phyloP scores from a whole-genome alignment of 306 rosid genomes.

The Hylodesmum podocarpum region DNA sequence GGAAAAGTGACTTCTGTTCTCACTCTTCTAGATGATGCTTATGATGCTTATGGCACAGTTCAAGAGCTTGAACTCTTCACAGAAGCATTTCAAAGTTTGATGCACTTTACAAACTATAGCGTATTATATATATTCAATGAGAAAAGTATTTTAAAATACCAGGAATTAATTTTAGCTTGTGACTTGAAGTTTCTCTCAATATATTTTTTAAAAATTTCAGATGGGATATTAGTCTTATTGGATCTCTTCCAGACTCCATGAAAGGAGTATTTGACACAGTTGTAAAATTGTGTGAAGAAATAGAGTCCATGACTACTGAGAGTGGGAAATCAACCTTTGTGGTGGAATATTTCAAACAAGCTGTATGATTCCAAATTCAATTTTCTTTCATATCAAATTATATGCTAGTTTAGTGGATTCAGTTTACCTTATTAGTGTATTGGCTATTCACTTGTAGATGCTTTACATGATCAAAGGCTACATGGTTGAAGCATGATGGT shows the following conservation, averaged over 20 bases:
- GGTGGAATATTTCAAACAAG: slow-evolving; percentile 4
- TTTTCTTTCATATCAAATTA: too few relatives aligned
- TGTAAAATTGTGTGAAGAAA: slow-evolving; percentile 13
- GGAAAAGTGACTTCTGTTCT: slow-evolving; percentile 21
- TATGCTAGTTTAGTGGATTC: too few relatives aligned
- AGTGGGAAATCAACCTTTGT: slow-evolving; percentile 9
- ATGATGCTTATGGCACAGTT: slow-evolving; percentile 44
- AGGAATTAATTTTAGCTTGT: too few relatives aligned
- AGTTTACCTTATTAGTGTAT: too few relatives aligned
- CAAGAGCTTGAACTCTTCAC: slow-evolving; percentile 55
- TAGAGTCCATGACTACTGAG: neutral
- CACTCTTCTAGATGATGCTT: slow-evolving; percentile 42
- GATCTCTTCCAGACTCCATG: slow-evolving; percentile 35
- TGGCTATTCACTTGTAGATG: too few relatives aligned
- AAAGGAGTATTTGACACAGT: slow-evolving; percentile 21
- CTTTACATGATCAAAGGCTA: too few relatives aligned
- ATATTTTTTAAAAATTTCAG: too few relatives aligned
- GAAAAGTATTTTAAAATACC: too few relatives aligned
- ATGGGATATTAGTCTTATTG: slow-evolving; percentile 19
- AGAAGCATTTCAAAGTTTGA: slow-evolving; percentile 38
- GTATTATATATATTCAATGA: too few relatives aligned
- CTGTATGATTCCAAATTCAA: neutral
- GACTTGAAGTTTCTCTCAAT: too few relatives aligned
- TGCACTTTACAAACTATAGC: too few relatives aligned
- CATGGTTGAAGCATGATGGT: slow-evolving; percentile 43